Evolutionary conservation across 192 early-diverging fungal species (phyloP).

Genomic region (Linnemannia elongata): DNA sequence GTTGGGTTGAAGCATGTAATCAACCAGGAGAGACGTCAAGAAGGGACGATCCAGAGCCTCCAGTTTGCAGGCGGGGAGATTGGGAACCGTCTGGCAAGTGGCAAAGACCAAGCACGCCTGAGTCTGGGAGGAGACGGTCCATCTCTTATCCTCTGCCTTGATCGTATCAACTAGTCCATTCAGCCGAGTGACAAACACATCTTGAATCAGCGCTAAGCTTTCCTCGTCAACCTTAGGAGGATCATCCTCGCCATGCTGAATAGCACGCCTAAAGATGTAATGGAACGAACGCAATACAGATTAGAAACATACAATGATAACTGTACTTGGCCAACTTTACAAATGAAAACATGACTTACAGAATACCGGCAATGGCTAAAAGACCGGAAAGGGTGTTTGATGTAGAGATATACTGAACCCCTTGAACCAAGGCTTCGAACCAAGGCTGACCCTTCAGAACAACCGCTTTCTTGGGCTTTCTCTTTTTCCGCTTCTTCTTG

Average conservation of each 20-base stretch:
- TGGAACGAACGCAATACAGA: neutral
- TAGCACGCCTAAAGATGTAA: constrained; percentile 22
- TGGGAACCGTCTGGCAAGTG: constrained; percentile 42
- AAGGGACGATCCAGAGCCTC: constrained; percentile 16
- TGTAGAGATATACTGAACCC: constrained; percentile 22
- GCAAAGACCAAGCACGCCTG: constrained; percentile 53
- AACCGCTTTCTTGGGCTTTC: constrained; percentile 30
- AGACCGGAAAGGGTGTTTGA: constrained; percentile 17
- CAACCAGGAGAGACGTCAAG: constrained; percentile 29
- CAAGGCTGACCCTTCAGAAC: constrained; percentile 21
- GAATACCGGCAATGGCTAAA: constrained; percentile 37
- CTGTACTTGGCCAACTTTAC: neutral
- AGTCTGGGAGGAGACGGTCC: constrained; percentile 7
- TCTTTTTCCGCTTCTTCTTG: constrained; percentile 31
- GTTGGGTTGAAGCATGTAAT: constrained; percentile 39
- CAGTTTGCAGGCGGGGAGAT: constrained; percentile 42
- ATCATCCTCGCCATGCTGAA: constrained; percentile 50
- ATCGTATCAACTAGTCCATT: neutral
- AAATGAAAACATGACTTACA: constrained; percentile 22
- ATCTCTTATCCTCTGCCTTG: neutral
- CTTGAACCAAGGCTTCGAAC: constrained; percentile 40
- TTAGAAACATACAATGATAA: neutral
- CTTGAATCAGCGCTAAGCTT: constrained; percentile 45
- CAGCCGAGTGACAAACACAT: constrained; percentile 29
- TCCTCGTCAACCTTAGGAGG: constrained; percentile 38